A percentile compares a stretch with the other conserved stretches of the same genome.
Evolutionary conservation across 768 basidiomycete species (phyloP).

Genomic region (Phaeolepiota aurea): DNA sequence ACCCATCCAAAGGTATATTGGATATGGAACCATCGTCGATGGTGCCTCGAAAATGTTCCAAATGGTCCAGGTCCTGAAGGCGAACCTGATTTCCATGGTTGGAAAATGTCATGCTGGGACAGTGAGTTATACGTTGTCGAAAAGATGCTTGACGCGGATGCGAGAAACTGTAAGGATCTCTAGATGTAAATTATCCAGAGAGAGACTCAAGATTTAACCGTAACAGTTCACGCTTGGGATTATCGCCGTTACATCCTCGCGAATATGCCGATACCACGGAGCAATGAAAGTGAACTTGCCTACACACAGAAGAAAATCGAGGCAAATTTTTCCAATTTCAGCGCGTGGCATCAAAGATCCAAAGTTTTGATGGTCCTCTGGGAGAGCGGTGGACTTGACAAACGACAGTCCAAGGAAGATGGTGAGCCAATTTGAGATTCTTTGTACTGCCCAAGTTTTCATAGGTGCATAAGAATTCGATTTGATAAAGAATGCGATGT

Average conservation of each 20-base stretch:
- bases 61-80: constrained; percentile 47
- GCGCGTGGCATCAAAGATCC: constrained; percentile 97
- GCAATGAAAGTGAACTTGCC: constrained; percentile 60
- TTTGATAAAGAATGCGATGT: constrained; percentile 87
- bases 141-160: constrained; percentile 85
- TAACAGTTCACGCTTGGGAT: constrained; percentile 88
- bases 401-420: constrained; percentile 51
- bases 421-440: constrained; percentile 49
- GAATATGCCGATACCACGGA: constrained; percentile 51
- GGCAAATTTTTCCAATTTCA: constrained; percentile 93
- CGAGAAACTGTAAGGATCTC: constrained; percentile 84
- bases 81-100: constrained; percentile 43
- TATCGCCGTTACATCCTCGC: constrained; percentile 84
- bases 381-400: constrained; percentile 45
- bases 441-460: background rate
- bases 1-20: constrained; percentile 92
- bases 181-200: background rate
- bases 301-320: constrained; percentile 91
- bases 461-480: constrained; percentile 65
- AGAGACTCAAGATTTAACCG: background rate
- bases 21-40: constrained; percentile 97
- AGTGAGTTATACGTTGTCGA: constrained; percentile 83
- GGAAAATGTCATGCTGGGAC: constrained; percentile 79
- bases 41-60: constrained; percentile 89
- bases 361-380: constrained; percentile 68